Percentiles rank a stretch among this genome's conserved stretches.
Conservation (phyloP, 306 rosid species). For the Inga laurina region DNA sequence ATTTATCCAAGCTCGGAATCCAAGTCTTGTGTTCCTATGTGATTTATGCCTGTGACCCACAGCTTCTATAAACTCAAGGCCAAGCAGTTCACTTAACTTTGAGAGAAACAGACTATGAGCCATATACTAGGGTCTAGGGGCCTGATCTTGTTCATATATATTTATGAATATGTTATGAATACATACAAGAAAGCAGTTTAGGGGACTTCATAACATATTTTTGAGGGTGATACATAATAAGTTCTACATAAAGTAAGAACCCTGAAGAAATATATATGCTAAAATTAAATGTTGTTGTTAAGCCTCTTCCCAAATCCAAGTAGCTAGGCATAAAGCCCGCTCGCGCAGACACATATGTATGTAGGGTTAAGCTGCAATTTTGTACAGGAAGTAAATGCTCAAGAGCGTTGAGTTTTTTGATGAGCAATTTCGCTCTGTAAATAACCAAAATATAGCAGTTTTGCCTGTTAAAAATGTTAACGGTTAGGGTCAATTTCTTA, state of each 20-base stretch:
- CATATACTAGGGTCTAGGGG: neutral
- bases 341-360: neutral
- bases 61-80: too few relatives aligned
- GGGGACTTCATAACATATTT: neutral
- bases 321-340: neutral
- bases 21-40: too few relatives aligned
- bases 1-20: too few relatives aligned
- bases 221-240: neutral
- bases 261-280: neutral
- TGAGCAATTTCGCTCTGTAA: too few relatives aligned
- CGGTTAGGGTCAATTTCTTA: too few relatives aligned
- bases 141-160: neutral
- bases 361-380: too few relatives aligned
- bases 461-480: too few relatives aligned
- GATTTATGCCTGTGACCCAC: too few relatives aligned
- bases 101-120: neutral
- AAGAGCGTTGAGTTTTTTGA: too few relatives aligned
- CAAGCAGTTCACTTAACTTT: neutral
- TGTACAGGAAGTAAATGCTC: too few relatives aligned
- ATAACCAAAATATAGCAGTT: too few relatives aligned
- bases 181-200: neutral
- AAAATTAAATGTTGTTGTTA: neutral
- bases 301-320: conserved; percentile 5
- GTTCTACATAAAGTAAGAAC: neutral
- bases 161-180: too few relatives aligned